Percentiles rank a stretch among this genome's conserved stretches.
Evolutionary conservation across 192 early-diverging fungal species (phyloP).

Genomic region (Cetraspora pellucida): DNA sequence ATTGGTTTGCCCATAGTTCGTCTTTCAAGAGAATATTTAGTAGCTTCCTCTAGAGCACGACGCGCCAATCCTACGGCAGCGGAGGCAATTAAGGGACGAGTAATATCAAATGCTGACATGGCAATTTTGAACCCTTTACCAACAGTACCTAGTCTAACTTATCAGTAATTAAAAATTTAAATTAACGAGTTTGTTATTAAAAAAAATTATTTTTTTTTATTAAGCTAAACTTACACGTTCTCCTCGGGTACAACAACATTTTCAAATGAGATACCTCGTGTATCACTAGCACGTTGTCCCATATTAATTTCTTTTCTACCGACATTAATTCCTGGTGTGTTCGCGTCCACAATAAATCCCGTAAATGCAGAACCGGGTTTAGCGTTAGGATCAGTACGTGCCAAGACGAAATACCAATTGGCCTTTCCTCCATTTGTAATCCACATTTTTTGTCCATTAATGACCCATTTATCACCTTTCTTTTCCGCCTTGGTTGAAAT

Average conservation of each 20-base stretch:
- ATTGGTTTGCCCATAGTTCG: constrained; percentile 96
- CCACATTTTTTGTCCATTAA: constrained; percentile 96
- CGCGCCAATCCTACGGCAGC: constrained; percentile 89
- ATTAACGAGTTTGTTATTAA: neutral
- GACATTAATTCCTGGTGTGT: constrained; percentile 85
- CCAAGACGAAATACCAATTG: constrained; percentile 97
- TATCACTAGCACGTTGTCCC: constrained; percentile 94
- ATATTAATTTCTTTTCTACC: constrained; percentile 97
- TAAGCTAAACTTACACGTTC: constrained; percentile 53
- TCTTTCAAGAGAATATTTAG: constrained; percentile 85
- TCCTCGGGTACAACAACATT: constrained; percentile 82
- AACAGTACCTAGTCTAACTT: constrained; percentile 57
- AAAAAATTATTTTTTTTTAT: neutral
- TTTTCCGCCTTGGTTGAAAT: constrained; percentile 69
- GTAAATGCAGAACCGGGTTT: constrained; percentile 87
- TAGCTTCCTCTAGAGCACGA: constrained; percentile 91
- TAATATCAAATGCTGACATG: constrained; percentile 96
- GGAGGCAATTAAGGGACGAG: constrained; percentile 86
- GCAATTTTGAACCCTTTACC: constrained; percentile 95
- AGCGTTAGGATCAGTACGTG: constrained; percentile 81
- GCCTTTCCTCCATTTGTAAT: constrained; percentile 97
- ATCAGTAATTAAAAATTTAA: neutral
- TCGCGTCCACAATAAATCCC: constrained; percentile 92
- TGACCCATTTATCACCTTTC: constrained; percentile 78
- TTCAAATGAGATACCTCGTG: constrained; percentile 86